A percentile compares a stretch with the other conserved stretches of the same genome.
These are phyloP conservation scores for Boletus rubropictus DNA, from an alignment of 768 basidiomycete species.

Conservation along the genomic window DNA sequence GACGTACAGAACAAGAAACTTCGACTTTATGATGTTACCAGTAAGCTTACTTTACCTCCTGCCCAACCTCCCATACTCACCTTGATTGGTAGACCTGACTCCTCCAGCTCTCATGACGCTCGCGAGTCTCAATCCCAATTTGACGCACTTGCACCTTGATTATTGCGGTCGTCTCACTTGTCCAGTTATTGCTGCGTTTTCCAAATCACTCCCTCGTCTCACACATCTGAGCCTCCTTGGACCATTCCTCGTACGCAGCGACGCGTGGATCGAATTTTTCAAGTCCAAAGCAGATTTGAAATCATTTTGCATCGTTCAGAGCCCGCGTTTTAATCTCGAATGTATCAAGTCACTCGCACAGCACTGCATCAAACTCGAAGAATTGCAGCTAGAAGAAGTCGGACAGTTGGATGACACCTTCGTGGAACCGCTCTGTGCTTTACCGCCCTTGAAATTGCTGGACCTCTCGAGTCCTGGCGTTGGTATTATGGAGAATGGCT, in stretches of 20 bases:
- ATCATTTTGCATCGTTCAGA: slow-evolving; percentile 76
- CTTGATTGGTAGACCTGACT: slow-evolving; percentile 50
- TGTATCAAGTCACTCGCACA: slow-evolving; percentile 56
- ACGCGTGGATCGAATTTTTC: slow-evolving; percentile 75
- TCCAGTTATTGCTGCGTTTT: slow-evolving; percentile 52
- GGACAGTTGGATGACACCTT: slow-evolving; percentile 66
- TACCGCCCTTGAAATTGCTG: slow-evolving; percentile 44
- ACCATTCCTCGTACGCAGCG: slow-evolving; percentile 74
- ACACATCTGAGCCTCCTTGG: slow-evolving; percentile 75
- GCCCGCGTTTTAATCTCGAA: slow-evolving; percentile 74
- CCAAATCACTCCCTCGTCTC: slow-evolving; percentile 57
- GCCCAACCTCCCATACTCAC: slow-evolving; percentile 1
- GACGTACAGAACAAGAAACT: slow-evolving; percentile 60
- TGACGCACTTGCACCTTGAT: slow-evolving; percentile 74
- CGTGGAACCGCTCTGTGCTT: slow-evolving; percentile 41
- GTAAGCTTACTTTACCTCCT: slow-evolving; percentile 41
- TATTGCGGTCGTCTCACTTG: slow-evolving; percentile 81
- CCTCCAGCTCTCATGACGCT: slow-evolving; percentile 66
- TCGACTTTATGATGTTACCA: slow-evolving; percentile 83
- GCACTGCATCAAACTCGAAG: slow-evolving; percentile 48
- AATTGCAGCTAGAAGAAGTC: slow-evolving; percentile 74
- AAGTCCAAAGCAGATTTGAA: slow-evolving; percentile 54
- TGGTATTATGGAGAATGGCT: slow-evolving; percentile 49
- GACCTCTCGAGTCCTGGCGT: slow-evolving; percentile 64
- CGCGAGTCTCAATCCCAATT: slow-evolving; percentile 76